Conservation (phyloP, 2,329 filamentous ascomycete genomes). For the Colletotrichum tropicale region DNA sequence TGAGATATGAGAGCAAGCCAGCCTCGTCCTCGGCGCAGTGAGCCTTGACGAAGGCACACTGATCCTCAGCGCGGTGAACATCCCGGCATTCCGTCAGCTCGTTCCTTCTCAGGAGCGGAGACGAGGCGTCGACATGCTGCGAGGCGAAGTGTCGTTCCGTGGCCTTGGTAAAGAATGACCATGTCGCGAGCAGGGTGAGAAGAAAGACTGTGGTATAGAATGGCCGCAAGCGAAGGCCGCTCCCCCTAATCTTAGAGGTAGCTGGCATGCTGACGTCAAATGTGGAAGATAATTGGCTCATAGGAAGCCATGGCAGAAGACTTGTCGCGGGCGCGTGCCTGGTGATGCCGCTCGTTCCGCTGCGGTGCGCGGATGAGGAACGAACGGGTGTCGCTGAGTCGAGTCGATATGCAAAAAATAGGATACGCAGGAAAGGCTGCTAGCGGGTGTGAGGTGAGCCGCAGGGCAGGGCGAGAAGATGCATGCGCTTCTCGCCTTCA, state of each 20-base stretch:
- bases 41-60: constrained; percentile 83
- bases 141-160: constrained; percentile 15
- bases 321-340: constrained; percentile 8
- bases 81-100: constrained; percentile 68
- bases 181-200: constrained; percentile 49
- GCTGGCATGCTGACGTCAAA: constrained; percentile 28
- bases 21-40: constrained; percentile 91
- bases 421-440: neutral
- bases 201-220: constrained; percentile 53
- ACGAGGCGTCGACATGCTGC: constrained; percentile 9
- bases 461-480: neutral
- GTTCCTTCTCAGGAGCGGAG: constrained; percentile 29
- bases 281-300: constrained; percentile 14
- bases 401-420: neutral
- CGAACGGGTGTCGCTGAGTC: neutral
- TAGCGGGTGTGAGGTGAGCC: constrained; percentile 5
- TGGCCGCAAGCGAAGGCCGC: constrained; percentile 49
- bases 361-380: constrained; percentile 1
- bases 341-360: constrained; percentile 11
- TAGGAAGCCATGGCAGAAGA: constrained; percentile 16
- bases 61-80: constrained; percentile 77
- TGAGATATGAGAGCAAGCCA: constrained; percentile 86
- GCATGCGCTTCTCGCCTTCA: constrained; percentile 15
- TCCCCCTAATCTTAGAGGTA: constrained; percentile 31
- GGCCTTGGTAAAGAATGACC: constrained; percentile 40